Evolutionary conservation across 352 stramenopile species (phyloP), one percentile per base, ranked within the genome.

Genomic region (Phytophthora megakarya): DNA sequence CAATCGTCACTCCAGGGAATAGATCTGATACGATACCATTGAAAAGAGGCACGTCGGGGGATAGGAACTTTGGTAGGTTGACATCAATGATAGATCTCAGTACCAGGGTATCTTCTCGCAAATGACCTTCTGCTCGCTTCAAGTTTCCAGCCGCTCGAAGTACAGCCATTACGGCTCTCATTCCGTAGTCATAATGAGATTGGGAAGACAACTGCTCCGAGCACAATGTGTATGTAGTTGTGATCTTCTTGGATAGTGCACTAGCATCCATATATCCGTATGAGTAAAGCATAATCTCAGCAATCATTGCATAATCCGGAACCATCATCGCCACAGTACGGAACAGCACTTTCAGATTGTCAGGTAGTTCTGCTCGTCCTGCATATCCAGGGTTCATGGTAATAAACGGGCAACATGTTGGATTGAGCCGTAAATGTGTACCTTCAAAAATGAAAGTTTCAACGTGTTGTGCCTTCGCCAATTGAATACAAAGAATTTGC

Each of bases 161-260:
- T 21, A 98, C 95, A 15, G 94, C 95, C 77, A 98, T 97, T 13
- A 98, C 93, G 4, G 95, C 95, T 28, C 95, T 76, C 90, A 98
- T 98, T 22, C 95, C 94, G 72, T 98, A 98, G 64, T 98, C 95
- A 60, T 98, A 98, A 58, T 98, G 95, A 45, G 92, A 97, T 57
- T 98, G 95, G 16, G 86, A 97, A 9, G 88, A 97, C 3, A 98
- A 72, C 61, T 98, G 95, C 61, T 98, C 92, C 1, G 89, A 97
- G 66, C 90, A 98, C 15, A 98, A 68, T 33, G 95, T 96, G 63
- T 98, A 97, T 10, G 93, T 95, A 1, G 92, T 96, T 21, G 96
- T 97, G 60, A 98, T 96, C 67, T 98, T 98, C 71, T 97, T 95
- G 18, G 93, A 96, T 11, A 98, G 73, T 8, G 82, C 80, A 30